Base-by-base conservation (phyloP, 2,329 filamentous ascomycete genomes). In the Talaromyces sp. region DNA sequence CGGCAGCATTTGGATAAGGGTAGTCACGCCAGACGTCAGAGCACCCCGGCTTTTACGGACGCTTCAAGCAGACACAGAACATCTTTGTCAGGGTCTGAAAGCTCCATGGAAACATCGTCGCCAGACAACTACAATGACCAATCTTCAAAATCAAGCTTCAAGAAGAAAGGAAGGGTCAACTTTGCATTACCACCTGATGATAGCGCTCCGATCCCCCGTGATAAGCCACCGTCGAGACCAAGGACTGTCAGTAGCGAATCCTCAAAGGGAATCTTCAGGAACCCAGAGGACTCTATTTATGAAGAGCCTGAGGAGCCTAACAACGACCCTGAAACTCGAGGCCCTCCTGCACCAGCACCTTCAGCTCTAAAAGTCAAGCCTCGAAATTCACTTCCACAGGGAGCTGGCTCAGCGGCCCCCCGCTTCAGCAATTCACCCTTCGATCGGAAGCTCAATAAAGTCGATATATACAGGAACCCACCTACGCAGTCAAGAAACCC, bases 381-480 rank as follows among this genome's bases (percentile, higher is more conserved):
- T 51, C 87, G 86, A 64, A 91, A 90, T 68, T 84, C 87, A 10
- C 82, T 90, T 60, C 71, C 79, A 47, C 77, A 68, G 34, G 47
- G 58, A 52, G 36, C 47, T 8, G 50, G 31, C 12, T 40, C 54
- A 8, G 33, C 18, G 3, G 31, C 53, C 9, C 52, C 59, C 27
- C 53, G 59, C 18, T 33, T 63, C 63, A 74, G 72, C 79, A 76
- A 69, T 74, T 65, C 71, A 74, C 75, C 80, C 61, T 74, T 79
- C 59, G 65, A 77, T 66, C 73, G 80, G 62, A 81, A 81, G 67
- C 73, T 76, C 34, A 70, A 83, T 9, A 78, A 81, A 27, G 84
- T 88, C 61, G 91, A 97, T 73, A 95, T 96, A 62, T 85, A 96
- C 74, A 89, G 85, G 68, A 96, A 96, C 69, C 87, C 91, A 18